Evolutionary conservation across 1,139 yeast genomes (phyloP).

Genomic region (Sugiyamaella xylanicola): DNA sequence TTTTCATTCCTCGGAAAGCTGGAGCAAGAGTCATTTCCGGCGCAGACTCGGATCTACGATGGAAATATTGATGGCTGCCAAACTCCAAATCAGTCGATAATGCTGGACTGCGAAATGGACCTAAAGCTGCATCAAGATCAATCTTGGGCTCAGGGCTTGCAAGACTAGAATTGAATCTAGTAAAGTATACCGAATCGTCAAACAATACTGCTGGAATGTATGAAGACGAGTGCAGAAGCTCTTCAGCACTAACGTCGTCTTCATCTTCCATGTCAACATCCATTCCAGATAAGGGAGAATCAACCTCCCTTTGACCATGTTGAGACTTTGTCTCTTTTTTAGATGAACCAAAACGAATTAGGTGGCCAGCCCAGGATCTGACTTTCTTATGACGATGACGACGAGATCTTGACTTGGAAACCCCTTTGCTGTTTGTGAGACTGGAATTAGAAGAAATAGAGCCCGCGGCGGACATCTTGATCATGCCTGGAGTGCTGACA

Average conservation of each 20-base stretch:
- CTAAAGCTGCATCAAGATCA: constrained; percentile 42
- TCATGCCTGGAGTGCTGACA: constrained; percentile 5
- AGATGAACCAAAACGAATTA: constrained; percentile 31
- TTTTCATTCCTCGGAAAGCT: constrained; percentile 29
- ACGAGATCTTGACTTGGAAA: constrained; percentile 13
- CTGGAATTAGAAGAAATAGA: constrained; percentile 7
- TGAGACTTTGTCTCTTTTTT: constrained; percentile 20
- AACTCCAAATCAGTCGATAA: constrained; percentile 19
- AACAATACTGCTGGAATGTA: constrained; percentile 15
- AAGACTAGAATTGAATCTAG: not conserved
- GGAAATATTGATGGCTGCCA: constrained; percentile 27
- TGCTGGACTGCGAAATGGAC: constrained; percentile 30
- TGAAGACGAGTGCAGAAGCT: constrained; percentile 20
- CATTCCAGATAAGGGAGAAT: not conserved
- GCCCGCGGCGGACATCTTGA: constrained; percentile 5
- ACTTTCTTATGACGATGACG: constrained; percentile 32
- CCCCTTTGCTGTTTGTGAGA: constrained; percentile 4
- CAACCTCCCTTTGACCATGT: not conserved
- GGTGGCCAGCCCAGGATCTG: constrained; percentile 36
- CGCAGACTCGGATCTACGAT: constrained; percentile 39
- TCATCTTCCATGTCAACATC: constrained; percentile 8
- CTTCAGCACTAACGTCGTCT: constrained; percentile 5
- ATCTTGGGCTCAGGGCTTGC: constrained; percentile 31
- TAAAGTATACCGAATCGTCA: not conserved
- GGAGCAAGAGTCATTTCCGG: constrained; percentile 31